Evolutionary conservation across 768 basidiomycete species (phyloP), one percentile per base, ranked within the genome.

Genomic region (Pleurotus tuber-regium): DNA sequence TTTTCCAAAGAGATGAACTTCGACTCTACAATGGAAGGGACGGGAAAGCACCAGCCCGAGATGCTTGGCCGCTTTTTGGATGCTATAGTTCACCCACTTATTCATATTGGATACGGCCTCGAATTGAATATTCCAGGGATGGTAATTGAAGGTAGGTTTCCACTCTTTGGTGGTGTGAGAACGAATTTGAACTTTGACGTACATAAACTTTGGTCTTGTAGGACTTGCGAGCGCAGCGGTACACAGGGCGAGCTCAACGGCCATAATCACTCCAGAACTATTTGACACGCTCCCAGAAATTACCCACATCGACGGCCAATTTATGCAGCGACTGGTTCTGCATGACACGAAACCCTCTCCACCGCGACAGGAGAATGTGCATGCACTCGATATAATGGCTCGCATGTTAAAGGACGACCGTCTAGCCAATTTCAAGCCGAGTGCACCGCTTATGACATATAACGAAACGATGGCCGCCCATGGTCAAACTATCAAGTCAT

Each of bases 31-130:
- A 16, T 19, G 31, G 31, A 35, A 33, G 28, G n/a, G 29, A 24
- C 41, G 41, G 65, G 58, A 9, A 64, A 67, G 6, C 64, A 67
- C 43, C 73, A 78, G 24, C 80, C 80, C 0, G 54, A 59, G 39
- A 68, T 69, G 68, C 53, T 71, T 36, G 61, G 63, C 40, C 71
- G 84, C 10, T 73, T 82, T 58, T 18, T 81, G 11, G 75, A 68
- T 0, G 78, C 78, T 1, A 58, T 83, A 2, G 24, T 86, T 5
- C 85, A 86, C 53, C 83, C 85, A 0, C 60, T 84, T 35, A 86
- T 86, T 33, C 82, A 86, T 49, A 59, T 66, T 2, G 82, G 79
- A 25, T 80, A 79, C 58, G 84, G 83, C 0, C 58, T 77, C 2
- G 85, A 87, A 61, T 84, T 84, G 54, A 69, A 73, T 10, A 56